Evolutionary conservation across 73 alveolate genomes (phyloP).

Genomic region (Paramecium sonneborni): DNA sequence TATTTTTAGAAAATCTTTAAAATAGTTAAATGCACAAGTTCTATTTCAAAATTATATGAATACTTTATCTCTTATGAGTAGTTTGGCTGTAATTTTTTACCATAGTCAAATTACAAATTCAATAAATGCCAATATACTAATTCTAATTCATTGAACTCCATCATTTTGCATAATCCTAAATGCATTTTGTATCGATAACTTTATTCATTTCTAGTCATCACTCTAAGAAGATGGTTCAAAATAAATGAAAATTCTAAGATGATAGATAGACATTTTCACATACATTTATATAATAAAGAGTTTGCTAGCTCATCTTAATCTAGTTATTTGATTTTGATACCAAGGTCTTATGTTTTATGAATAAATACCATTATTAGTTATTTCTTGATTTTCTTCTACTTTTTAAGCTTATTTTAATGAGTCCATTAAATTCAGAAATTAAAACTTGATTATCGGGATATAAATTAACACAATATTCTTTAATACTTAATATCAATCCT

Average conservation of each 20-base stretch:
- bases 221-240: background rate
- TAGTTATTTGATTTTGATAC: background rate
- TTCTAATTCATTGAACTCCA: constrained; percentile 44
- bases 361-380: background rate
- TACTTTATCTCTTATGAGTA: background rate
- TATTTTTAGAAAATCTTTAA: constrained; percentile 32
- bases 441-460: constrained; percentile 31
- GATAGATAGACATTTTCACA: background rate
- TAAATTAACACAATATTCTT: background rate
- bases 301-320: background rate
- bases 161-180: background rate
- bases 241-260: constrained; percentile 7
- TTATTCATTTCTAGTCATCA: background rate
- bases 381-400: background rate
- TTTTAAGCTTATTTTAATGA: background rate
- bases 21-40: background rate
- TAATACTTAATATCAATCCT: background rate
- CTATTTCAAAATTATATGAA: background rate
- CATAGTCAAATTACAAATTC: constrained; percentile 8
- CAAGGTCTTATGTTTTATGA: background rate
- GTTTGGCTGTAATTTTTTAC: background rate
- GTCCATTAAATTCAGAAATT: background rate
- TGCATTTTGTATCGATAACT: background rate
- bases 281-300: background rate
- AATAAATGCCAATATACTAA: constrained; percentile 25